Percentiles rank a stretch among this genome's conserved stretches.
Conservation (phyloP, 139 green algal genomes). For the Volvox africanus region DNA sequence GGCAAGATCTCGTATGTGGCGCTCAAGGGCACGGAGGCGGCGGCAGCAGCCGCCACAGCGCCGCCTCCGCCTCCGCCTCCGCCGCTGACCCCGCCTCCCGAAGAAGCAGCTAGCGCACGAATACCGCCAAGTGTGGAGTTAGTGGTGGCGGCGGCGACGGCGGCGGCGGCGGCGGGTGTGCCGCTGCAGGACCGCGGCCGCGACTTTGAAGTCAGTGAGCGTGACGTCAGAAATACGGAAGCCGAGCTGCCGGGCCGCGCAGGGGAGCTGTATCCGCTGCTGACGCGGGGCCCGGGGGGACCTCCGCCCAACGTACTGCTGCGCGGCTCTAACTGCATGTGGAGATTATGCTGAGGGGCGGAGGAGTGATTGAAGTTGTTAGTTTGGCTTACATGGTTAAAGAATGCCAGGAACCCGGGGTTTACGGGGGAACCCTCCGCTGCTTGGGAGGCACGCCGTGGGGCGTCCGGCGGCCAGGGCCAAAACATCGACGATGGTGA, state of each 20-base stretch:
- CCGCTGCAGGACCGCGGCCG: constrained; percentile 11
- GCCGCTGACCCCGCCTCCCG: not conserved
- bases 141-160: not conserved
- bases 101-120: not conserved
- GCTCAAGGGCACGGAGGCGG: not conserved
- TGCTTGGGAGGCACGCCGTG: not conserved
- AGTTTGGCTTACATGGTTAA: not conserved
- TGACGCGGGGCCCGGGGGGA: not conserved
- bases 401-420: not conserved
- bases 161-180: not conserved
- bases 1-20: constrained; percentile 23
- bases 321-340: not conserved
- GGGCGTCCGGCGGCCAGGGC: not conserved
- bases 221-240: not conserved
- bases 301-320: not conserved
- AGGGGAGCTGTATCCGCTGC: not conserved
- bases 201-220: not conserved
- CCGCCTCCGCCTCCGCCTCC: not conserved
- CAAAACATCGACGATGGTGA: not conserved
- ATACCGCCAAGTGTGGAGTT: not conserved
- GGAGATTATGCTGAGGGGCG: not conserved
- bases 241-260: not conserved
- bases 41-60: not conserved
- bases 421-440: not conserved
- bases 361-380: not conserved